These are phyloP conservation scores for Knoxia roxburghii DNA, from an alignment of 257 asterid species.

Conservation along the genomic window DNA sequence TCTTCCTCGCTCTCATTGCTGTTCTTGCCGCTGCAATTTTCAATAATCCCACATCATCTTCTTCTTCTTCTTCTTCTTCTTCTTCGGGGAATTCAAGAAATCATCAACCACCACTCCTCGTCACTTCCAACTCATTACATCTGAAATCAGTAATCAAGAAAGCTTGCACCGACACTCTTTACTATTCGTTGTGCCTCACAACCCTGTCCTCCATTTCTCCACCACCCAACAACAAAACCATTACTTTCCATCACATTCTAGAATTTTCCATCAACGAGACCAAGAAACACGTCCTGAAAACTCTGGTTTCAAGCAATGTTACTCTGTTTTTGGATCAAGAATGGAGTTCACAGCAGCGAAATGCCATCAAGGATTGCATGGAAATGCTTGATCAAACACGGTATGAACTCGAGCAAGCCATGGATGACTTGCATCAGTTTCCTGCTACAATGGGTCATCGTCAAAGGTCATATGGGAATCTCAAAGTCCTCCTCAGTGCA, in stretches of 20 bases:
- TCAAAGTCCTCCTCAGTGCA: slow-evolving; percentile 57
- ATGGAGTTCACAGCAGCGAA: slow-evolving; percentile 31
- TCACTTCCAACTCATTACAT: slow-evolving; percentile 5
- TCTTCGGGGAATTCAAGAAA: slow-evolving; percentile 1
- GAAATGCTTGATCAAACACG: slow-evolving; percentile 54
- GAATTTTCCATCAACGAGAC: slow-evolving; percentile 30
- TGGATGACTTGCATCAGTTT: slow-evolving; percentile 24
- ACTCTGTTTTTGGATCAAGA: slow-evolving; percentile 31
- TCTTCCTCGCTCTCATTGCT: slow-evolving; percentile 26
- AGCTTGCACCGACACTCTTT: slow-evolving; percentile 40
- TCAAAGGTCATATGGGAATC: slow-evolving; percentile 30
- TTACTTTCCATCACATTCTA: slow-evolving; percentile 27
- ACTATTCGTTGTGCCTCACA: slow-evolving; percentile 38
- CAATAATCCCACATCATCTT: slow-evolving; percentile 5
- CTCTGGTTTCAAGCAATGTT: slow-evolving; percentile 11
- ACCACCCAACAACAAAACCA: slow-evolving; percentile 16
- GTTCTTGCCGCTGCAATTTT: slow-evolving; percentile 23
- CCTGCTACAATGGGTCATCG: slow-evolving; percentile 19
- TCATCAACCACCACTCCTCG: background rate
- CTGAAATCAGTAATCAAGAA: slow-evolving; percentile 31
- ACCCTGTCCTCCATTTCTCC: slow-evolving; percentile 24
- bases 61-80: background rate
- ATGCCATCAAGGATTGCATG: slow-evolving; percentile 48
- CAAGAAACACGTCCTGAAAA: slow-evolving; percentile 17
- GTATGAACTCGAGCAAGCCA: slow-evolving; percentile 42